A percentile compares a stretch with the other conserved stretches of the same genome.
Evolutionary conservation across 148 eudicot species (phyloP).

Genomic region (Linanthus parryae): DNA sequence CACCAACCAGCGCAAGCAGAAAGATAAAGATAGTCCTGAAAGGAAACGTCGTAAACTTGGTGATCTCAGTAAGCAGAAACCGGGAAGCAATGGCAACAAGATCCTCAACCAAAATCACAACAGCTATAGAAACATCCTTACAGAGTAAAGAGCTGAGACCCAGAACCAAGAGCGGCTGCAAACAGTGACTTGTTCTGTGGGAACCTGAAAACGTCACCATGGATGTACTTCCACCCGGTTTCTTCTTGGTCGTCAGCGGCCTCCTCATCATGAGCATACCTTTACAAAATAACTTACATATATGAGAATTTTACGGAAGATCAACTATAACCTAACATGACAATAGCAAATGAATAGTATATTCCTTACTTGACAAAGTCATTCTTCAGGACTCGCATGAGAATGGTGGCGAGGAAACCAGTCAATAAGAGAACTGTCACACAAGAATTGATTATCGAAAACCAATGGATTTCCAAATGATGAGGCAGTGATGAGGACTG

Average conservation of each 20-base stretch:
- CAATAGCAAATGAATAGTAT: neutral
- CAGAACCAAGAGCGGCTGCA: slow-evolving; percentile 74
- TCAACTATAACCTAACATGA: neutral
- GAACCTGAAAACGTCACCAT: slow-evolving; percentile 76
- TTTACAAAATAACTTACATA: slow-evolving; percentile 9
- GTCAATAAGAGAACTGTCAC: slow-evolving; percentile 59
- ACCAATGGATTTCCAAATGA: slow-evolving; percentile 68
- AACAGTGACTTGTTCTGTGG: slow-evolving; percentile 61
- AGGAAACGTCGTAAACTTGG: neutral
- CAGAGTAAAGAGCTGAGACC: slow-evolving; percentile 71
- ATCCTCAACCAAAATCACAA: neutral
- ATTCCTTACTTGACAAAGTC: slow-evolving; percentile 61
- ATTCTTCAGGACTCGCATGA: slow-evolving; percentile 67
- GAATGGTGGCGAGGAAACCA: slow-evolving; percentile 62
- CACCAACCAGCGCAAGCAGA: slow-evolving; percentile 41
- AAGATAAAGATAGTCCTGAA: slow-evolving; percentile 35
- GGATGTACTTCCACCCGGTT: slow-evolving; percentile 81
- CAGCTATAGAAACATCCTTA: slow-evolving; percentile 24
- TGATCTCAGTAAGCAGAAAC: neutral
- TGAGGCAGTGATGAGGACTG: slow-evolving; percentile 59
- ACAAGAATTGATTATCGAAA: slow-evolving; percentile 63
- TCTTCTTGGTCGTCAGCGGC: slow-evolving; percentile 80
- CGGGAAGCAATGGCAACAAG: neutral
- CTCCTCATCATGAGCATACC: slow-evolving; percentile 80
- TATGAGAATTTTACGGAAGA: neutral